phyloP scores from a whole-genome alignment of 192 early-diverging fungal genomes.

The Gamsiella multidivaricata region DNA sequence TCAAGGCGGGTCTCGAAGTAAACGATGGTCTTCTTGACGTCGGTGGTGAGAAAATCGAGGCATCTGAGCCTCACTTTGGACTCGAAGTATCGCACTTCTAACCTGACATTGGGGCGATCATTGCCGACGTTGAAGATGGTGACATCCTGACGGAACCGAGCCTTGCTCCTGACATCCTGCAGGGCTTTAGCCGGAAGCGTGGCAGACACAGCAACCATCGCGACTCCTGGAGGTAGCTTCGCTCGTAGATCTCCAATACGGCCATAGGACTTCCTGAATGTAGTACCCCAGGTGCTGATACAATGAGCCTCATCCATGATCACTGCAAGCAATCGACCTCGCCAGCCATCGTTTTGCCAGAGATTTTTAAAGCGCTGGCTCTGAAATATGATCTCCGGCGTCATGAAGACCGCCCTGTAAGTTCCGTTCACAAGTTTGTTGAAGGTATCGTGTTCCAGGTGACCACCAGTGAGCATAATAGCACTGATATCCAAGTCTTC shows the following conservation, averaged over 20 bases:
- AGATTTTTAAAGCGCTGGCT: background rate
- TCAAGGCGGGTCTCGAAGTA: constrained; percentile 13
- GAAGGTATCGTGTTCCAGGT: background rate
- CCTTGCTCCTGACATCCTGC: constrained; percentile 5
- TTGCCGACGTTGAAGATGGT: constrained; percentile 4
- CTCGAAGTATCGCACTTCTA: constrained; percentile 5
- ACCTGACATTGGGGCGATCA: constrained; percentile 15
- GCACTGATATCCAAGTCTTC: background rate
- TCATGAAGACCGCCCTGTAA: constrained; percentile 3
- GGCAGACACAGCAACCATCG: constrained; percentile 10
- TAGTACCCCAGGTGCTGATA: background rate
- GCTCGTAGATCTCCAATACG: constrained; percentile 1
- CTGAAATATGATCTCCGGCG: constrained; percentile 12
- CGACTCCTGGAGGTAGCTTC: background rate
- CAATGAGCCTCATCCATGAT: constrained; percentile 25
- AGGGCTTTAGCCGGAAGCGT: constrained; percentile 7
- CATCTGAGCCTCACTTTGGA: background rate
- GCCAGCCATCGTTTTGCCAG: background rate
- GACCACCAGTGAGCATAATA: background rate
- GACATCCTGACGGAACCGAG: background rate
- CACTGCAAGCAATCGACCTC: background rate
- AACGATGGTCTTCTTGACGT: constrained; percentile 19
- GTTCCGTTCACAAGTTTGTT: background rate
- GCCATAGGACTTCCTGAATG: background rate
- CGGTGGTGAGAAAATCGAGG: background rate